Percentiles rank a stretch among this genome's conserved stretches.
Evolutionary conservation across 2,329 filamentous ascomycete genomes (phyloP).

Genomic region (Neophaeococcomyces aloes): DNA sequence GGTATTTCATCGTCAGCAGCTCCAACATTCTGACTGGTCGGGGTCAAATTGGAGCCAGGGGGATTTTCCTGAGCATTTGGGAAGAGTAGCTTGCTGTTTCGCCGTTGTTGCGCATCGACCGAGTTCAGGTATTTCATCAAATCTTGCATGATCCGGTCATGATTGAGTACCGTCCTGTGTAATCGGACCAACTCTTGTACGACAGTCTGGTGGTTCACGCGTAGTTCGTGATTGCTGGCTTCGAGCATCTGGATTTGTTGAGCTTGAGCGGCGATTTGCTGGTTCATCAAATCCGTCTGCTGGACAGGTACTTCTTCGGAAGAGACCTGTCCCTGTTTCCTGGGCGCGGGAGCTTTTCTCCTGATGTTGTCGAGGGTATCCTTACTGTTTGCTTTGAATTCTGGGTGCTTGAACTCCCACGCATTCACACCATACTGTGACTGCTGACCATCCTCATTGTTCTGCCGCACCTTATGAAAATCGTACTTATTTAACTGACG

Average conservation of each 20-base stretch:
- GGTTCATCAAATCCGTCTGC: slow-evolving; percentile 80
- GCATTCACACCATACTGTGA: slow-evolving; percentile 73
- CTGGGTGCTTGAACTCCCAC: slow-evolving; percentile 96
- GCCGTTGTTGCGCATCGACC: slow-evolving; percentile 53
- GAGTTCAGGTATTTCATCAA: slow-evolving; percentile 58
- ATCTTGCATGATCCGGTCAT: slow-evolving; percentile 60
- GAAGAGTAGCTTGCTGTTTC: slow-evolving; percentile 45
- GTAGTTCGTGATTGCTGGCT: slow-evolving; percentile 71
- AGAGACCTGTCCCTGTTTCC: slow-evolving; percentile 58
- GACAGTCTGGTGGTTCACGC: slow-evolving; percentile 53
- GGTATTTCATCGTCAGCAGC: slow-evolving; percentile 48
- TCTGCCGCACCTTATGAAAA: slow-evolving; percentile 92
- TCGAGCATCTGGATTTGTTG: slow-evolving; percentile 84
- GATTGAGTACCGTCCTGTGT: slow-evolving; percentile 61
- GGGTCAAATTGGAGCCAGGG: slow-evolving; percentile 32
- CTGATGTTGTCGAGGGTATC: slow-evolving; percentile 94
- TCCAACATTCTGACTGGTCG: slow-evolving; percentile 34
- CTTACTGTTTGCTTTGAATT: slow-evolving; percentile 92
- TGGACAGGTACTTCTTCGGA: slow-evolving; percentile 72
- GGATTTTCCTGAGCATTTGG: slow-evolving; percentile 33
- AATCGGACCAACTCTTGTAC: slow-evolving; percentile 54
- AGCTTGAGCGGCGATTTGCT: slow-evolving; percentile 78
- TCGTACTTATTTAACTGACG: slow-evolving; percentile 95
- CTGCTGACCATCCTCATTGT: slow-evolving; percentile 74
- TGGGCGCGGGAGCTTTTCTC: slow-evolving; percentile 82